These are phyloP conservation scores for Stellera chamaejasme DNA, from an alignment of 345 rosid genomes.

Conservation along the genomic window DNA sequence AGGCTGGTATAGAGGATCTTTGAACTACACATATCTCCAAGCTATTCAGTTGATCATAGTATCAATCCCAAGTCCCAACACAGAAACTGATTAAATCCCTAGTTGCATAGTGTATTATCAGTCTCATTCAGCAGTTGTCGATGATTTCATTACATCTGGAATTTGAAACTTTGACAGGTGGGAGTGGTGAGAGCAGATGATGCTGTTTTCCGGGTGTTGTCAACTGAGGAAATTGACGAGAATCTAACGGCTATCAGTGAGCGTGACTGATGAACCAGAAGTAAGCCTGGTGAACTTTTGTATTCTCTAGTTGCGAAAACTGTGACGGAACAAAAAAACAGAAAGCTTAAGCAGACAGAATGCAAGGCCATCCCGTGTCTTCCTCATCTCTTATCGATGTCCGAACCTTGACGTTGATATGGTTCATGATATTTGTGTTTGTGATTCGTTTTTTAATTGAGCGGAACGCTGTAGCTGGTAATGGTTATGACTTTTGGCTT, in stretches of 20 bases:
- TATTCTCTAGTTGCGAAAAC: background rate
- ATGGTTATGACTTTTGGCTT: too few species aligned
- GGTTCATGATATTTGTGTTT: background rate
- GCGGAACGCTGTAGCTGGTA: too few species aligned
- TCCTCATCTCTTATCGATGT: background rate
- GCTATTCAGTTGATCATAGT: too few species aligned
- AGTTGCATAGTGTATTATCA: too few species aligned
- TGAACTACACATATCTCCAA: too few species aligned
- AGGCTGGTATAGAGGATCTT: too few species aligned
- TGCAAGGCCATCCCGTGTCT: background rate
- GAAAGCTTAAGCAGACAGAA: background rate
- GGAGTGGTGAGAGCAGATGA: slow-evolving; percentile 54
- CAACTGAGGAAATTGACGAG: slow-evolving; percentile 54
- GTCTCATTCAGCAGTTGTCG: too few species aligned
- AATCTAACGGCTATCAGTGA: slow-evolving; percentile 58
- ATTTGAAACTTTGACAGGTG: slow-evolving; percentile 20
- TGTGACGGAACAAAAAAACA: background rate
- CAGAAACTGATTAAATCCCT: too few species aligned
- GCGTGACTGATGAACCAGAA: slow-evolving; percentile 27
- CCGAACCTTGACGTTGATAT: background rate
- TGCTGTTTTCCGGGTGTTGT: slow-evolving; percentile 34
- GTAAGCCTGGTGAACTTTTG: background rate
- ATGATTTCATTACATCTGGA: too few species aligned
- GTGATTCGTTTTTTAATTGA: too few species aligned
- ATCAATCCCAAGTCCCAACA: too few species aligned